Evolutionary conservation across 1,284 basidiomycete genomes (phyloP).

Genomic region (Sutorius eximius): DNA sequence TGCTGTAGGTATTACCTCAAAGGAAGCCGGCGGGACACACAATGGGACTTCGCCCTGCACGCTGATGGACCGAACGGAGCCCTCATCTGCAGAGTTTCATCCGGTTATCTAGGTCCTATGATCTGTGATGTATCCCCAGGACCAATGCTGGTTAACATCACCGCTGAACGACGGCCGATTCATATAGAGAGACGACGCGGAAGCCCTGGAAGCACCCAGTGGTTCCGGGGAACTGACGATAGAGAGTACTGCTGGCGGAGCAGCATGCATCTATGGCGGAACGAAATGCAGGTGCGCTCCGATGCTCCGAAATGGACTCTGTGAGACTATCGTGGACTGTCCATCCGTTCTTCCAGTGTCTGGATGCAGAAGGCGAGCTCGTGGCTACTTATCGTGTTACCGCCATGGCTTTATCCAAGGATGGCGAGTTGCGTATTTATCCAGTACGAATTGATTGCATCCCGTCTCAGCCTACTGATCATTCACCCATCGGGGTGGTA

Average conservation of each 20-base stretch:
- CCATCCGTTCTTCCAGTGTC: conserved; percentile 14
- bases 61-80: conserved; percentile 18
- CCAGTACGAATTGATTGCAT: conserved; percentile 19
- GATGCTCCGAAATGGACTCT: not conserved
- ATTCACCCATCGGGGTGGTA: conserved; percentile 4
- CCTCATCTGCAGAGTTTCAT: conserved; percentile 22
- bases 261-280: conserved; percentile 13
- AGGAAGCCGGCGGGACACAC: conserved; percentile 13
- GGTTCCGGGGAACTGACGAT: conserved; percentile 26
- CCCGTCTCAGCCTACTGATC: not conserved
- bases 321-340: not conserved
- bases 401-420: conserved; percentile 26
- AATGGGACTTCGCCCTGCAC: conserved; percentile 26
- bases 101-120: conserved; percentile 21
- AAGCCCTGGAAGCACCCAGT: conserved; percentile 13
- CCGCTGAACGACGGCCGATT: conserved; percentile 7
- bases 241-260: conserved; percentile 26
- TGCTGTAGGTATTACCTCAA: conserved; percentile 26
- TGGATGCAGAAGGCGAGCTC: conserved; percentile 17
- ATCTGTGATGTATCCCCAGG: conserved; percentile 7
- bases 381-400: conserved; percentile 32
- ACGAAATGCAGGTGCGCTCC: conserved; percentile 26
- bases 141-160: conserved; percentile 16
- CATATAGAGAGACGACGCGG: conserved; percentile 14
- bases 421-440: conserved; percentile 29